These are phyloP conservation scores for Phytopythium vexans DNA, from an alignment of 352 stramenopile species.

Conservation along the genomic window DNA sequence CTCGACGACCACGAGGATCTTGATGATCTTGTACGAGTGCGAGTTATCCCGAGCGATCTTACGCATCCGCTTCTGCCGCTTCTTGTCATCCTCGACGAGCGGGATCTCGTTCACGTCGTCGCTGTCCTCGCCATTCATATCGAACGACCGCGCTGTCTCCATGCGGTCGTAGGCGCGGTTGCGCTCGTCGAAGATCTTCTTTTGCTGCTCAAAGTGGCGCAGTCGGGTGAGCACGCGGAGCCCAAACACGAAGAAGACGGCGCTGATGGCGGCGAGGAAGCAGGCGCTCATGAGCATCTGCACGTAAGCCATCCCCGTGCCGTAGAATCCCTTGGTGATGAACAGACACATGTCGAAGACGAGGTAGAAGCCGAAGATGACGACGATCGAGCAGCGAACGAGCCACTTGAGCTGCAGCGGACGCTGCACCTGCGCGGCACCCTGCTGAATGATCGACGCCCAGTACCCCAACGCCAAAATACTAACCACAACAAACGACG, in stretches of 20 bases:
- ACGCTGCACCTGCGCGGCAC: constrained; percentile 9
- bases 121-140: constrained; percentile 3
- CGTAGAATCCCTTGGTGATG: constrained; percentile 16
- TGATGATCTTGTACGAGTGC: constrained; percentile 24
- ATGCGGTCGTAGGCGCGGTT: constrained; percentile 16
- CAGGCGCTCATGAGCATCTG: constrained; percentile 20
- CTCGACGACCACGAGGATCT: constrained; percentile 21
- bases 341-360: constrained; percentile 12
- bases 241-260: constrained; percentile 28
- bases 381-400: constrained; percentile 6
- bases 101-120: constrained; percentile 18
- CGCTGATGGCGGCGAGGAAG: constrained; percentile 27
- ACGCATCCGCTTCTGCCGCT: constrained; percentile 4
- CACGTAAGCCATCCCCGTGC: constrained; percentile 16
- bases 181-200: constrained; percentile 22
- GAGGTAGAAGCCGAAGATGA: constrained; percentile 17
- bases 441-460: constrained; percentile 27
- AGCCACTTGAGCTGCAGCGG: constrained; percentile 9
- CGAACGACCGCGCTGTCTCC: constrained; percentile 9
- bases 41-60: constrained; percentile 11
- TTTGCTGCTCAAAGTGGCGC: constrained; percentile 19
- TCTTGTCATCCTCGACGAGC: constrained; percentile 14
- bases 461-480: constrained; percentile 25
- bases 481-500: constrained; percentile 1
- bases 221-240: constrained; percentile 25